Evolutionary conservation across 2,329 filamentous ascomycete genomes (phyloP), one percentile per base, ranked within the genome.

Genomic region (Ophiostoma montium): DNA sequence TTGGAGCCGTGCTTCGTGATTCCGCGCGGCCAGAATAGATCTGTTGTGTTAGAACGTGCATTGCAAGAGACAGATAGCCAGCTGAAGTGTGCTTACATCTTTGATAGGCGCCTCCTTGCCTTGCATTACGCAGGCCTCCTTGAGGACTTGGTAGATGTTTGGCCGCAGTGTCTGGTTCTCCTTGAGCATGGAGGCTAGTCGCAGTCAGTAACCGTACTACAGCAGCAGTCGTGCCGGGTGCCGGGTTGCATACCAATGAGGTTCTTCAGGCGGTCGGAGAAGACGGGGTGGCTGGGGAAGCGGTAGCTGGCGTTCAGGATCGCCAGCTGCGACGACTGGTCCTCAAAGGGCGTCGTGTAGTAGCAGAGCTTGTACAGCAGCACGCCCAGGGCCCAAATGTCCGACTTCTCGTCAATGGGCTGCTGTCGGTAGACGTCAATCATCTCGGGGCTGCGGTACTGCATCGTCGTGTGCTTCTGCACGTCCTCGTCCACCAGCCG

Each of bases 391-490:
- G 92, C 92, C 92, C 89, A 98, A 30, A 98, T 95, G 64, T 98
- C 92, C 45, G 89, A 94, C 70, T 98, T 98, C 68, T 98, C 92
- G 61, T 98, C 87, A 61, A 98, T 95, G 1, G 92, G 88, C 58
- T 89, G 86, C 65, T 94, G 95, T 54, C 89, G 76, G 67, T 95
- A 98, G 21, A 98, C 92, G 61, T 98, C 92, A 53, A 98, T 82
- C 92, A 98, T 98, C 67, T 98, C 92, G 6, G 92, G 92, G 62
- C 90, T 96, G 56, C 92, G 78, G 64, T 98, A 98, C 64, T 98
- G 92, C 66, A 98, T 75, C 1, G 92, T 98, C 0, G 92, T 98
- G 63, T 98, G 90, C 59, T 86, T 86, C 66, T 96, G 92, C 12
- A 98, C 83, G 65, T 98, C 92, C 62, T 98, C 92, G 65, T 98